Base-by-base conservation (phyloP, 352 stramenopile species). In the Phytopythium litorale region DNA sequence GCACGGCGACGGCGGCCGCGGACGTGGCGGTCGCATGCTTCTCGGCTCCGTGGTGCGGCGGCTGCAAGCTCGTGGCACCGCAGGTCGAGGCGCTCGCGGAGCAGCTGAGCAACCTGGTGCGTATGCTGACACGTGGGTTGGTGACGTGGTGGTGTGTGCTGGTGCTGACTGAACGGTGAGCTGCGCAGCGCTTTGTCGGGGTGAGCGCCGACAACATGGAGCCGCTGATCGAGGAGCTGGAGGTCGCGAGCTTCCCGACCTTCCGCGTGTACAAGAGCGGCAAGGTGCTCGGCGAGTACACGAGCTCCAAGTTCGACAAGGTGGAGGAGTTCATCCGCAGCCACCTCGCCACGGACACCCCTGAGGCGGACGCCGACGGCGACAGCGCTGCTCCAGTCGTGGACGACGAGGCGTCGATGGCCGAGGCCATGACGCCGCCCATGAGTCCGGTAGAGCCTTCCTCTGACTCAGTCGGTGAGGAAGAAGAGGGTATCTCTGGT, bases 291-390 rank as follows among this genome's bases (percentile, higher is more conserved):
- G 78, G 71, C n/a, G 79, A 93, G 60, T 79, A 78, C 70, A 76
- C 70, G 35, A 81, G 84, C 73, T 86, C 80, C 65, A 91, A 90
- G 70, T 67, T 76, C 32, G 84, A 93, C 56, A 89, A 91, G 71
- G 70, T 89, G 54, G 66, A 75, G 35, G 53, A 56, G 42, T 79
- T 76, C 43, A 62, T 79, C 21, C 72, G 66, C 30, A 53, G 33
- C 1, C 48, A 72, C 25, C 50, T 76, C 38, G 65, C 18, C 25
- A 21, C 30, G 1, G 55, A 60, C 21, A 3, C 37, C 5, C 23
- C 30, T 6, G 60, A 25, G 56, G 56, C 35, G 16, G 40, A 43
- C 11, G 25, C 56, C 18, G 18, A 15, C 7, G 25, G 33, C 16
- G 42, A 51, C 13, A 30, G n/a, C 23, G 38, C 8, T 9, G 23